Percentiles rank a stretch among this genome's conserved stretches.
Evolutionary conservation across 1,284 basidiomycete species (phyloP).

Genomic region (Salmacisia buchloeana): DNA sequence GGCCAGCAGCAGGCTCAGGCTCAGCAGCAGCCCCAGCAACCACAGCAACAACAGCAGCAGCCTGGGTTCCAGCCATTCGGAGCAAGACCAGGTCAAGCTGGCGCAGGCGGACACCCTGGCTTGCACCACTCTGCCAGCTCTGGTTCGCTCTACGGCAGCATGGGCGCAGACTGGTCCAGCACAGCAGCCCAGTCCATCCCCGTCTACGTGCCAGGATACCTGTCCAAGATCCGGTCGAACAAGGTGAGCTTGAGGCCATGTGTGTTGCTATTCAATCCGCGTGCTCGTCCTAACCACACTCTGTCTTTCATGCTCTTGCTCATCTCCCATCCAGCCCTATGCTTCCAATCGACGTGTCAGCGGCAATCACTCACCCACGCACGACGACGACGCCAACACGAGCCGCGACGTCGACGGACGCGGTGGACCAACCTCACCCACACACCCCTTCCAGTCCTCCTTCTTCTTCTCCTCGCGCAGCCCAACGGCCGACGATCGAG

Average conservation of each 20-base stretch:
- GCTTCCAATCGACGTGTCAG: conserved; percentile 2
- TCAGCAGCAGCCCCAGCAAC: neutral
- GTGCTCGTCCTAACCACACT: neutral
- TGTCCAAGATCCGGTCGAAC: conserved; percentile 7
- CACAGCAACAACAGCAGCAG: neutral
- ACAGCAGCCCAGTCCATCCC: neutral
- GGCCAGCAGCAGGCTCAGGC: neutral
- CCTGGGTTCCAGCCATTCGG: neutral
- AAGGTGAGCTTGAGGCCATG: neutral
- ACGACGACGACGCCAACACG: neutral
- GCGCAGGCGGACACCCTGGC: neutral
- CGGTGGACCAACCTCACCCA: neutral
- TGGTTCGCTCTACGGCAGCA: neutral
- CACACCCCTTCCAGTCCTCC: conserved; percentile 3
- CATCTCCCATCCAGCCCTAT: neutral
- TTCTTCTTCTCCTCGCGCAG: conserved; percentile 1
- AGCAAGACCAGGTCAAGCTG: neutral
- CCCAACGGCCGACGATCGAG: neutral
- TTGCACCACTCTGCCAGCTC: neutral
- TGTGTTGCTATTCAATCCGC: neutral
- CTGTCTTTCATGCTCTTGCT: neutral
- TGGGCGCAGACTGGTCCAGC: neutral
- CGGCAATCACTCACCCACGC: conserved; percentile 3
- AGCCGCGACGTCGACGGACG: conserved; percentile 3
- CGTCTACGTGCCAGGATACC: conserved; percentile 6